Evolutionary conservation across 371 early-diverging fungal species (phyloP).

Genomic region (Sporodiniella umbellata): DNA sequence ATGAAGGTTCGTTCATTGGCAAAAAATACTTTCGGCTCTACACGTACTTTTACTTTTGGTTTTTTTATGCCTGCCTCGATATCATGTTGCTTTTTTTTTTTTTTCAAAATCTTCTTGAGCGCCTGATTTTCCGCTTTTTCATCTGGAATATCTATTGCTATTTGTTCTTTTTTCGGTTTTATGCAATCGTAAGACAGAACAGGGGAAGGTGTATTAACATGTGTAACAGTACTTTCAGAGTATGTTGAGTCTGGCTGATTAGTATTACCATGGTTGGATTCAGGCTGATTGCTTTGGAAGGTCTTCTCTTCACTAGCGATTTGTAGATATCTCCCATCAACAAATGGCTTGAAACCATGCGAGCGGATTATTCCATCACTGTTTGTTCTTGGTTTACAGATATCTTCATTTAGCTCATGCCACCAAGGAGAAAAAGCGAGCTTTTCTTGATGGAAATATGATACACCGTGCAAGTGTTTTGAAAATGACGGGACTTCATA

Average conservation of each 20-base stretch:
- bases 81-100: conserved; percentile 3
- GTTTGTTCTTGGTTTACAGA: conserved; percentile 61
- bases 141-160: conserved; percentile 1
- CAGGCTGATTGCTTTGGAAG: conserved; percentile 12
- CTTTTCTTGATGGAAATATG: conserved; percentile 71
- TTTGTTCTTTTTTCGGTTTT: neutral
- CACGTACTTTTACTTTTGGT: conserved; percentile 23
- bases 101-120: conserved; percentile 4
- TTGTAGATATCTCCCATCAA: conserved; percentile 39
- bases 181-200: neutral
- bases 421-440: conserved; percentile 95
- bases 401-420: conserved; percentile 92
- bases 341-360: conserved; percentile 39
- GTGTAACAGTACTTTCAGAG: neutral
- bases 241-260: neutral
- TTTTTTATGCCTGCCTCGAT: conserved; percentile 9
- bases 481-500: conserved; percentile 98
- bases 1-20: conserved; percentile 95
- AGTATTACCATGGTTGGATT: conserved; percentile 3
- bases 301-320: conserved; percentile 18
- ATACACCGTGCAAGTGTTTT: conserved; percentile 97
- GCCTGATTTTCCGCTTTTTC: no score
- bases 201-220: neutral
- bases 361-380: conserved; percentile 50
- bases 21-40: conserved; percentile 91